These are phyloP conservation scores for Pseudogymnoascus sp. DNA, from an alignment of 2,329 filamentous ascomycete species.

Conservation along the genomic window DNA sequence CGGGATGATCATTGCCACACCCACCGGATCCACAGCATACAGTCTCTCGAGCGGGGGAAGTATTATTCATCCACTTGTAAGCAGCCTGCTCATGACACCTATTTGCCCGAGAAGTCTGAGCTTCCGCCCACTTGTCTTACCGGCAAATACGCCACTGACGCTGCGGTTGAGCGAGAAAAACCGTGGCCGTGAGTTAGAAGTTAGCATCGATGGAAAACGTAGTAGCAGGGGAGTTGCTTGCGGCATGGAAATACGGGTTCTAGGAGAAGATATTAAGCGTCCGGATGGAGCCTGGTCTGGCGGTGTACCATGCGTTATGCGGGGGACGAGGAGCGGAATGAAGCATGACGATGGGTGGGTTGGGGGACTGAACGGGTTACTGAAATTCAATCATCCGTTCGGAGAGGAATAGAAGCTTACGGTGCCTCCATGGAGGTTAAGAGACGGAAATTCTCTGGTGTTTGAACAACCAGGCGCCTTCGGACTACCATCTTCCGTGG, in stretches of 20 bases:
- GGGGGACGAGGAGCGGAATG: slow-evolving; percentile 40
- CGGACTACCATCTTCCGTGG: background rate
- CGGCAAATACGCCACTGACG: slow-evolving; percentile 75
- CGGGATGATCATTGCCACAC: slow-evolving; percentile 88
- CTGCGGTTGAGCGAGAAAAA: slow-evolving; percentile 76
- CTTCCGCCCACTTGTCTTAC: slow-evolving; percentile 84
- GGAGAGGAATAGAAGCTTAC: slow-evolving; percentile 45
- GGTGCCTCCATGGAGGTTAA: background rate
- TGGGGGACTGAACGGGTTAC: slow-evolving; percentile 78
- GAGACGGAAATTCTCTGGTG: background rate
- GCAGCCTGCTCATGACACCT: slow-evolving; percentile 80
- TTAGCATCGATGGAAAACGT: slow-evolving; percentile 70
- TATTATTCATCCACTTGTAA: slow-evolving; percentile 89
- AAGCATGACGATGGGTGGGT: slow-evolving; percentile 91
- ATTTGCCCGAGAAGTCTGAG: slow-evolving; percentile 89
- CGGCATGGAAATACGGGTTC: slow-evolving; percentile 82
- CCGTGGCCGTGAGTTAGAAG: slow-evolving; percentile 64
- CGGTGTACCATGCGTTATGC: slow-evolving; percentile 86
- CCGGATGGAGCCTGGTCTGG: slow-evolving; percentile 48
- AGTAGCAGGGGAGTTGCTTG: slow-evolving; percentile 55
- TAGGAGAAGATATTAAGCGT: slow-evolving; percentile 66
- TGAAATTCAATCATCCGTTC: slow-evolving; percentile 98
- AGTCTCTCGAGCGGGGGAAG: slow-evolving; percentile 85
- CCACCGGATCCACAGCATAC: slow-evolving; percentile 92
- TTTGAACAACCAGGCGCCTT: background rate